phyloP scores from a whole-genome alignment of 345 rosid species.

The Lumnitzera littorea region DNA sequence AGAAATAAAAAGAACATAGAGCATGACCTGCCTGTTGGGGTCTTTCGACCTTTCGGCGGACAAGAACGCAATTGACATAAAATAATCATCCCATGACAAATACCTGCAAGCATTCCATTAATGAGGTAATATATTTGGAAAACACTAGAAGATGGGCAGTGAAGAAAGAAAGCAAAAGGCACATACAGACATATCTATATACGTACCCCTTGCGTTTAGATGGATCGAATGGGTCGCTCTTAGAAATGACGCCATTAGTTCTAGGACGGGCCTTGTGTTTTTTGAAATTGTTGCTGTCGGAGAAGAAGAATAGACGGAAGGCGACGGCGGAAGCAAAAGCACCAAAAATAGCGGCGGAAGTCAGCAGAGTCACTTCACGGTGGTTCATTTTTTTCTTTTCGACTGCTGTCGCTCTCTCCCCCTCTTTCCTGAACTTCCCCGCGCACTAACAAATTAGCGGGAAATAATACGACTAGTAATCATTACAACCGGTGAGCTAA shows the following conservation, averaged over 20 bases:
- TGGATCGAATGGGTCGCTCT: conserved; percentile 58
- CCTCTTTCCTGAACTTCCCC: too few species aligned
- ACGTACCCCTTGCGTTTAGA: conserved; percentile 66
- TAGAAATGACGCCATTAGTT: conserved; percentile 27
- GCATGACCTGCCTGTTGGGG: conserved; percentile 87
- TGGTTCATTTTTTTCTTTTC: conserved; percentile 31
- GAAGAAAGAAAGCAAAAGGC: not conserved
- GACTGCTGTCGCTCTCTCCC: too few species aligned
- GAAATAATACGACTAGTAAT: too few species aligned
- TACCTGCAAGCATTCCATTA: conserved; percentile 31
- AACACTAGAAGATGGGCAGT: not conserved
- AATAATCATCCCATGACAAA: conserved; percentile 94
- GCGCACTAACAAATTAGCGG: too few species aligned
- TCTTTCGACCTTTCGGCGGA: conserved; percentile 89
- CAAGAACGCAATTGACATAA: conserved; percentile 81
- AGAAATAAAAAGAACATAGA: not conserved
- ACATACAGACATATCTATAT: conserved; percentile 7
- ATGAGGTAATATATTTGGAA: not conserved
- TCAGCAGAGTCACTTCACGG: conserved; percentile 51
- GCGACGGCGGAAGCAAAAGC: conserved; percentile 61
- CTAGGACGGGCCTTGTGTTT: conserved; percentile 10
- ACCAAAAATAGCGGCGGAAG: conserved; percentile 56
- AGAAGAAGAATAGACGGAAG: conserved; percentile 36
- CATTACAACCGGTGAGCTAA: too few species aligned
- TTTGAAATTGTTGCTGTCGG: conserved; percentile 12